Base-by-base conservation (phyloP, 176 grass and related monocot species). In the Chloris gayana region DNA sequence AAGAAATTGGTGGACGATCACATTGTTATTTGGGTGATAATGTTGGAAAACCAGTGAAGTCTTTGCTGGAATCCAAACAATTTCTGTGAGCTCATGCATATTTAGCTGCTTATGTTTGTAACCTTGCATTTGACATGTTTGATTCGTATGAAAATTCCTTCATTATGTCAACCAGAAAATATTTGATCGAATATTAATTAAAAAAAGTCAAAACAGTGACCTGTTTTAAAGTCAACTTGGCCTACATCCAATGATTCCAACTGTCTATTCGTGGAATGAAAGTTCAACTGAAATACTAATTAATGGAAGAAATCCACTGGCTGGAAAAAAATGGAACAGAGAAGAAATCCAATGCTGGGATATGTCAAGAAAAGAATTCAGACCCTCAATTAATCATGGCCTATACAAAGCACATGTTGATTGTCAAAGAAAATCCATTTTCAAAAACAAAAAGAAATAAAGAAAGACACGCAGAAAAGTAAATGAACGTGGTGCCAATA, bases 401-500 rank as follows among this genome's bases (percentile, higher is more conserved):
- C 22, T 54, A 54, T 59, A 59, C 56, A 32, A 73, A 35, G 11
- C 11, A 0, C 51, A 59, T 41, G 53, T 26, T 39, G 53, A n/a
- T 15, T 53, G 21, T 39, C 56, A 72, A 41, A 60, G 38, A 4
- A 75, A 6, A 39, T 21, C 30, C 67, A 14, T 25, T n/a, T 37
- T 29, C 4, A 74, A 35, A 64, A 72, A n/a, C n/a, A n/a, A n/a
- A 37, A 37, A 37, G 1, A 60, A 67, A 21, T 38, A 31, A 19
- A 53, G 4, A 8, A 19, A 54, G 19, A 31, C 24, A 9, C 38
- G 11, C n/a, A 59, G 18, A 73, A 67, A 83, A 72, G 66, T 9
- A 57, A 64, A 51, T 8, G 47, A 69, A 80, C 62, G 62, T 79
- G 86, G 69, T 74, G 41, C 49, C 63, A 21, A 80, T 33, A 80